phyloP scores from a whole-genome alignment of 257 asterid species.

The Rubia yunnanensis region DNA sequence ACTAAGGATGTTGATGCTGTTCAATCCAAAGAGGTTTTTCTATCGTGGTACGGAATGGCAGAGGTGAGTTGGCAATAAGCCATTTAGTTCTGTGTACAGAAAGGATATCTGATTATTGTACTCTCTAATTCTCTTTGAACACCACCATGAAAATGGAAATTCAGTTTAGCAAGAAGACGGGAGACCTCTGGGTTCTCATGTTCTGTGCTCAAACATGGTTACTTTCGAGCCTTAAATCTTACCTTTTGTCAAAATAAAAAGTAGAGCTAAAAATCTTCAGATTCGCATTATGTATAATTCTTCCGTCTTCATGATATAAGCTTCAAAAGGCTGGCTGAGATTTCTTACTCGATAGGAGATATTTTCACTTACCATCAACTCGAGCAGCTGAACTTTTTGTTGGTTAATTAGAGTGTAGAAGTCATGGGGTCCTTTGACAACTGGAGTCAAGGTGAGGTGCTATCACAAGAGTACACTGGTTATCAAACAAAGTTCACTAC shows the following conservation, averaged over 20 bases:
- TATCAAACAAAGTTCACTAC: constrained; percentile 60
- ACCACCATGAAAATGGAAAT: neutral
- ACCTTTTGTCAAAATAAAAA: neutral
- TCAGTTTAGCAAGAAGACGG: neutral
- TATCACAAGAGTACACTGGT: constrained; percentile 75
- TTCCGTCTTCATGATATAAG: neutral
- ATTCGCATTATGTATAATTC: neutral
- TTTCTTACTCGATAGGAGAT: too few species aligned
- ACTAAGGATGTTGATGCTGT: constrained; percentile 65
- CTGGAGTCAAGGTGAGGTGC: constrained; percentile 80
- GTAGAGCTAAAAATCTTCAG: neutral
- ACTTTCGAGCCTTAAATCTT: too few species aligned
- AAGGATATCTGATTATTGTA: neutral
- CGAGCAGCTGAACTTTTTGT: constrained; percentile 1
- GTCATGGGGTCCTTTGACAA: constrained; percentile 94
- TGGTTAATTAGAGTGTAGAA: constrained; percentile 64
- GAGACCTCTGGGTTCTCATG: neutral
- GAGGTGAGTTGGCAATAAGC: constrained; percentile 47
- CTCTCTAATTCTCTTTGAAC: neutral
- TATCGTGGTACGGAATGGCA: constrained; percentile 82
- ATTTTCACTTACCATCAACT: neutral
- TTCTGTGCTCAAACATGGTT: neutral
- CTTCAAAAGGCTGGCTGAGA: neutral
- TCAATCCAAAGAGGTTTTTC: constrained; percentile 52
- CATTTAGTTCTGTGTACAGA: neutral